Base-by-base conservation (phyloP, 2,329 filamentous ascomycete species). In the Epichloe typhina region DNA sequence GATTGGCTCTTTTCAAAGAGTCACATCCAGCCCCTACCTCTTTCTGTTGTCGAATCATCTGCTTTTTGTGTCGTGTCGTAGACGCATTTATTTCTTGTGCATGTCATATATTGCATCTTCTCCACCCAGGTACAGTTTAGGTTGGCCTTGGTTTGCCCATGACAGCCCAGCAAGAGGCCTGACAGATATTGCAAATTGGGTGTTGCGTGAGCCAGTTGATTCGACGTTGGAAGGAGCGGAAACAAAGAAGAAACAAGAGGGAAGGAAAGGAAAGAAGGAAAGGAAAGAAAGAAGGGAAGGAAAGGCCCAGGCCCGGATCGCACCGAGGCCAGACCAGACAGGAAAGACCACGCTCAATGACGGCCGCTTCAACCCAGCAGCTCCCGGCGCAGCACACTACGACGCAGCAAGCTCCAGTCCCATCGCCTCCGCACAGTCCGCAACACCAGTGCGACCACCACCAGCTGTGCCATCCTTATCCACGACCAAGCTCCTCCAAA, bases 401-500 rank as follows among this genome's bases (percentile, higher is more conserved):
- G 6, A 26, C 26, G 31, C 47, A 49, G 3, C 41, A 17, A n/a
- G 5, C 12, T 7, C 41, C 33, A 43, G 31, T 17, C 35, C 47
- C 33, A 12, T 33, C 40, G 33, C 6, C 47, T 41, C 12, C 47
- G 44, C 33, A 44, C 41, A 8, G 21, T 43, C 19, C 19, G 33
- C 51, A 52, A 9, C 53, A 58, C 41, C 58, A 42, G 47, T 33
- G 5, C 1, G 15, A 21, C 17, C 46, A n/a, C 4, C 46, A 11
- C 2, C 45, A 52, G 51, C 52, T 48, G 17, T 7, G 19, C 49
- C 54, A 51, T 35, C 48, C 37, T 38, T 50, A 41, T 44, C 54
- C 17, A n/a, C 40, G 49, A 54, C 51, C 59, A 45, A 57, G 57
- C 57, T 61, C 55, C 52, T 61, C 59, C 55, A 59, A 55, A 46